Evolutionary conservation across 1,139 yeast species (phyloP).

Genomic region (Spathaspora sp.): DNA sequence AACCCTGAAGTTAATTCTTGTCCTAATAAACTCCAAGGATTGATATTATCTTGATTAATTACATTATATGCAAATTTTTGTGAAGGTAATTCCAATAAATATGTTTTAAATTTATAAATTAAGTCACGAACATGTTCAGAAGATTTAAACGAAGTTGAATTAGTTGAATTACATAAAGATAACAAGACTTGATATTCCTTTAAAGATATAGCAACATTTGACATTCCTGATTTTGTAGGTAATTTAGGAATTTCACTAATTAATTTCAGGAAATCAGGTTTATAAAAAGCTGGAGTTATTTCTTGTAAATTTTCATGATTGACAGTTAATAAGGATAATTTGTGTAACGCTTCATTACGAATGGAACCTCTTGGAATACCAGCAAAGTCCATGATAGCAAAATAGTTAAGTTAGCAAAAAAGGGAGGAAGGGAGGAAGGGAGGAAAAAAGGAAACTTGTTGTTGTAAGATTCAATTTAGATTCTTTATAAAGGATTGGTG

Average conservation of each 20-base stretch:
- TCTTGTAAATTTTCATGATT: constrained; percentile 20
- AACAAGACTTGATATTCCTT: constrained; percentile 71
- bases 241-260: constrained; percentile 22
- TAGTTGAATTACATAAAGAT: constrained; percentile 61
- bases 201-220: constrained; percentile 42
- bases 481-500: too few species aligned
- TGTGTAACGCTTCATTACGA: constrained; percentile 61
- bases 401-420: too few species aligned
- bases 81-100: constrained; percentile 57
- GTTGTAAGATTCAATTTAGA: too few species aligned
- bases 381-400: constrained; percentile 43
- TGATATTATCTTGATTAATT: constrained; percentile 22
- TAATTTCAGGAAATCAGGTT: constrained; percentile 27
- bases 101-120: constrained; percentile 53
- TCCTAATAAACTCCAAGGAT: constrained; percentile 40
- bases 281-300: constrained; percentile 14
- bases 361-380: constrained; percentile 46
- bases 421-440: not conserved
- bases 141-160: constrained; percentile 32
- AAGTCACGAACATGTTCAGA: constrained; percentile 51
- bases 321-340: constrained; percentile 31
- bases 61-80: constrained; percentile 40
- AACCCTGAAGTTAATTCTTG: constrained; percentile 39
- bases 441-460: not conserved
- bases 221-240: constrained; percentile 11